These are phyloP conservation scores for Balakata baccata DNA, from an alignment of 345 rosid genomes.

Conservation along the genomic window DNA sequence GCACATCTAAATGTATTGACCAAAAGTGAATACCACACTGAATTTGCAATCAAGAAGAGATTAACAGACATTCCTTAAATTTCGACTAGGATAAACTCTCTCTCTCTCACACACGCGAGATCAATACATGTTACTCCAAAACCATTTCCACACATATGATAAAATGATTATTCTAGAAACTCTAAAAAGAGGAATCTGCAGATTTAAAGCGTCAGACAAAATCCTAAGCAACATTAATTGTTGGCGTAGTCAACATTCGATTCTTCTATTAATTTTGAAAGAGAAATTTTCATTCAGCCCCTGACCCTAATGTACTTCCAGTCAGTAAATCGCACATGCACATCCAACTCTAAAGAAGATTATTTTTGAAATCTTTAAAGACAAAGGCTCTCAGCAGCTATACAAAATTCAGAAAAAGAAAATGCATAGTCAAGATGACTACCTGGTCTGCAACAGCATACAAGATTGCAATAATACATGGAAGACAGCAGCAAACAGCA, in stretches of 20 bases:
- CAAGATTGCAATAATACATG: slow-evolving; percentile 91
- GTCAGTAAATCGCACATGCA: not conserved
- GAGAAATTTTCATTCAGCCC: not conserved
- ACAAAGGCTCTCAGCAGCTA: not conserved
- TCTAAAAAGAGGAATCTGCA: not conserved
- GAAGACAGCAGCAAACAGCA: slow-evolving; percentile 99
- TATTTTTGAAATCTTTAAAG: not conserved
- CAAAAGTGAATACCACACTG: not conserved
- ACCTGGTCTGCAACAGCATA: slow-evolving; percentile 98
- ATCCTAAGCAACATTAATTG: not conserved
- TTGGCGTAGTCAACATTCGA: not conserved
- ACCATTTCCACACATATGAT: not conserved
- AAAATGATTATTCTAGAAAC: not conserved
- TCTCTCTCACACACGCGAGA: not conserved
- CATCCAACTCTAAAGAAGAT: not conserved
- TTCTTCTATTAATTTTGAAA: not conserved
- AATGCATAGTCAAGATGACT: slow-evolving; percentile 1
- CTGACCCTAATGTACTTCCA: not conserved
- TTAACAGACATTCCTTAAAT: not conserved
- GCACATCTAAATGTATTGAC: not conserved
- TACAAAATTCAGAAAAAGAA: not conserved
- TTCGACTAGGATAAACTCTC: not conserved
- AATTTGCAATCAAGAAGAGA: not conserved
- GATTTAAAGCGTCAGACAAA: not conserved
- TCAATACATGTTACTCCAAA: not conserved